phyloP scores from a whole-genome alignment of 176 grass and related monocot species.

The Bothriochloa decipiens region DNA sequence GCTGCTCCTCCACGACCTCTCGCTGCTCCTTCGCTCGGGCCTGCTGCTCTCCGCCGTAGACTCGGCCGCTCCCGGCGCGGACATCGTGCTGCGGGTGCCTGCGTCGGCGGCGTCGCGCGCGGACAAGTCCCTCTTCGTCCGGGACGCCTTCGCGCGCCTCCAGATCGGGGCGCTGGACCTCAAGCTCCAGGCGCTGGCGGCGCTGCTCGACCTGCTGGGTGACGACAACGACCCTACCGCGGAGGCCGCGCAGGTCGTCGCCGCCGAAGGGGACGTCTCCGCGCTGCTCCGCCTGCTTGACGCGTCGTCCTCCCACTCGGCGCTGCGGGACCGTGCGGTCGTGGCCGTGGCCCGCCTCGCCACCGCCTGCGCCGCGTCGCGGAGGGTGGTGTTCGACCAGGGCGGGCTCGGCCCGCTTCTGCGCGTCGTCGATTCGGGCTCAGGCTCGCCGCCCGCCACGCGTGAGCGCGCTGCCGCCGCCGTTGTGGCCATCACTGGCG shows the following conservation, averaged over 20 bases:
- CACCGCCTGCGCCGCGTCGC: conserved; percentile 56
- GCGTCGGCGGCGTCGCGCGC: conserved; percentile 49
- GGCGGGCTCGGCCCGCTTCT: conserved; percentile 80
- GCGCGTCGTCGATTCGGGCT: conserved; percentile 56
- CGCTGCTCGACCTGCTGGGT: conserved; percentile 63
- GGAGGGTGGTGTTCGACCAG: conserved; percentile 72
- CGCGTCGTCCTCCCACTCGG: conserved; percentile 55
- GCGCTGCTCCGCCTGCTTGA: conserved; percentile 79
- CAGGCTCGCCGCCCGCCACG: conserved; percentile 39
- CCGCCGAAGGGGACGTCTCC: conserved; percentile 56
- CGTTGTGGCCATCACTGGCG: conserved; percentile 63
- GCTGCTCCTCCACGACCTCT: conserved; percentile 75
- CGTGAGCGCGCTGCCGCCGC: conserved; percentile 61
- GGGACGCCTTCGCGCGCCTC: conserved; percentile 79
- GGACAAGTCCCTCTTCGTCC: conserved; percentile 67
- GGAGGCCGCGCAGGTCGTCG: conserved; percentile 57
- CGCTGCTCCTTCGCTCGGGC: conserved; percentile 57
- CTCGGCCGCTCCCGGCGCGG: conserved; percentile 39
- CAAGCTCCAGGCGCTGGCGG: conserved; percentile 76
- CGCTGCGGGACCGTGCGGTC: conserved; percentile 62
- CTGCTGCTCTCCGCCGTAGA: conserved; percentile 33
- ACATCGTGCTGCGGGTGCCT: conserved; percentile 74
- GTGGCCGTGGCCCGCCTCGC: conserved; percentile 54
- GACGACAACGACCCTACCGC: conserved; percentile 16
- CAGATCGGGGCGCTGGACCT: conserved; percentile 85